phyloP scores from a whole-genome alignment of 192 early-diverging fungal species.

The Umbelopsis ramanniana region DNA sequence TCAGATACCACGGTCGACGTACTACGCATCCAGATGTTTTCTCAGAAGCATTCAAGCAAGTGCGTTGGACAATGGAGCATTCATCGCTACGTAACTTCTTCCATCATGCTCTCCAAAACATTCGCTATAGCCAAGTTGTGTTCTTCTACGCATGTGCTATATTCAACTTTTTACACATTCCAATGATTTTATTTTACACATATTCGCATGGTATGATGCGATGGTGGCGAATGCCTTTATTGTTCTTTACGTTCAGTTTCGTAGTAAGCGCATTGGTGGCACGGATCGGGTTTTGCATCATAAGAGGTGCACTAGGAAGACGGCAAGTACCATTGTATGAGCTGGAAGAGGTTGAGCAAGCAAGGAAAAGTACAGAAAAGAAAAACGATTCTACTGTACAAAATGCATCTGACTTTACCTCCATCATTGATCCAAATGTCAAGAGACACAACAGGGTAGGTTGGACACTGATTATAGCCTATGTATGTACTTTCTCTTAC shows the following conservation, averaged over 20 bases:
- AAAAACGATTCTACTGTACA: slow-evolving; percentile 1
- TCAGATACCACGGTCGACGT: slow-evolving; percentile 4
- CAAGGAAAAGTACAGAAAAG: background rate
- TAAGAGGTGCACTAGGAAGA: slow-evolving; percentile 11
- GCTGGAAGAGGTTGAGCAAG: slow-evolving; percentile 4
- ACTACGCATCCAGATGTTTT: slow-evolving; percentile 34
- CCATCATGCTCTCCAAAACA: slow-evolving; percentile 32
- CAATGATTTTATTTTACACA: slow-evolving; percentile 14
- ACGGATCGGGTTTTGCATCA: slow-evolving; percentile 27
- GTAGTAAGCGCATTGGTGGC: slow-evolving; percentile 23
- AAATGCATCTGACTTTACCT: slow-evolving; percentile 10
- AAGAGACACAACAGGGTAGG: slow-evolving; percentile 24
- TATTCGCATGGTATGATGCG: slow-evolving; percentile 24
- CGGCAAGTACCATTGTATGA: slow-evolving; percentile 33
- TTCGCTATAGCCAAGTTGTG: slow-evolving; percentile 26
- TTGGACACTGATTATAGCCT: background rate
- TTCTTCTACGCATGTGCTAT: slow-evolving; percentile 25
- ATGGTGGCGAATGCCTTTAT: slow-evolving; percentile 19
- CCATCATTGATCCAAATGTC: slow-evolving; percentile 28
- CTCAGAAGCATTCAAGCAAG: slow-evolving; percentile 3
- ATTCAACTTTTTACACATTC: slow-evolving; percentile 27
- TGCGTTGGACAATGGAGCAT: slow-evolving; percentile 18
- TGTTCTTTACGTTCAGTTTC: slow-evolving; percentile 26
- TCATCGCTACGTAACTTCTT: slow-evolving; percentile 32
- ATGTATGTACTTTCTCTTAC: background rate